Evolutionary conservation across 2,329 filamentous ascomycete species (phyloP).

Genomic region (Fusarium udum): DNA sequence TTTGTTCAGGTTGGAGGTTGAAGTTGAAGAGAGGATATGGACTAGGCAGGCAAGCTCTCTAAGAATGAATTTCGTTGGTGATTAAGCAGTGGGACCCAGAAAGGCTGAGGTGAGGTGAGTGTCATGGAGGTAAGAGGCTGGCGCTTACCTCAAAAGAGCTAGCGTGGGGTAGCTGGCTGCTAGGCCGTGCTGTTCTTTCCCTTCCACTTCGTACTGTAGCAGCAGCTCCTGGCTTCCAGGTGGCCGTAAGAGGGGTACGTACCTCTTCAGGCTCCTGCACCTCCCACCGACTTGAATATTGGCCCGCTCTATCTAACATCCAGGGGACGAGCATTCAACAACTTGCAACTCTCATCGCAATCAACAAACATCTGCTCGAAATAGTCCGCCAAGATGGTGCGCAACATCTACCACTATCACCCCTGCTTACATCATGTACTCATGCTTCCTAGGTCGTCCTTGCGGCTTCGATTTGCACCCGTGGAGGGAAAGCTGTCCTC

Average conservation of each 20-base stretch:
- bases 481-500: constrained; percentile 97
- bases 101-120: constrained; percentile 29
- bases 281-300: constrained; percentile 45
- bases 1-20: constrained; percentile 10
- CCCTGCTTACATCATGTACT: constrained; percentile 25
- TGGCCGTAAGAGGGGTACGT: constrained; percentile 39
- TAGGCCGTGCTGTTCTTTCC: neutral
- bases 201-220: neutral
- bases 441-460: constrained; percentile 80
- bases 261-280: constrained; percentile 27
- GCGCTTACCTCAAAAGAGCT: constrained; percentile 26
- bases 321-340: constrained; percentile 42
- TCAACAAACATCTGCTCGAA: constrained; percentile 30
- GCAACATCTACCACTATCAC: constrained; percentile 19
- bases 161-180: constrained; percentile 26
- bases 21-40: constrained; percentile 3
- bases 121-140: constrained; percentile 26
- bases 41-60: constrained; percentile 11
- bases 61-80: constrained; percentile 12
- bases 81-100: constrained; percentile 14
- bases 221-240: constrained; percentile 32
- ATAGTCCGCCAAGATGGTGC: constrained; percentile 52
- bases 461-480: constrained; percentile 97
- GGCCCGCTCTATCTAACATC: constrained; percentile 43
- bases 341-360: constrained; percentile 32